Base-by-base conservation (phyloP, 2,329 filamentous ascomycete genomes). In the Plectosphaerella plurivora region DNA sequence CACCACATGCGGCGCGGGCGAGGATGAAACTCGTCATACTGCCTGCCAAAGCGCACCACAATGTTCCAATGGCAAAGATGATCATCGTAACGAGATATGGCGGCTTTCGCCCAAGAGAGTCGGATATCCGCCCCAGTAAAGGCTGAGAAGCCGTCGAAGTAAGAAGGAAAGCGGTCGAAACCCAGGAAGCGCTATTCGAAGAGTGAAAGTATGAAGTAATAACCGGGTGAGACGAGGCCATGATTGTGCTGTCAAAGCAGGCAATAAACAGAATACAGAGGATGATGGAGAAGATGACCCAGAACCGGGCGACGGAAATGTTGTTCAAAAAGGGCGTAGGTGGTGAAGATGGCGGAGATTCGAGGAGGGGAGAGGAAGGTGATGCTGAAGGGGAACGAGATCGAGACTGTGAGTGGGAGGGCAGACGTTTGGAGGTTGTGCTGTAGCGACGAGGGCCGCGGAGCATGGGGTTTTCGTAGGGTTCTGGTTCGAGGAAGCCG, bases 121-220 rank as follows among this genome's bases (percentile, higher is more conserved):
- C 89, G 2, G 87, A 91, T 1, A 91, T 65, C 2, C 89, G 79
- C 3, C 88, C 89, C 57, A 89, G 81, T 1, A 93, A 71, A 1
- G 89, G 88, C 67, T 91, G 86, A 53, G 90, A 86, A 22, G 86
- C 83, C 1, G 88, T 91, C 4, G 83, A 88, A 0, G 89, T 91
- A 37, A 94, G 75, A 36, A 93, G 69, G 58, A 91, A 93, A 0
- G 87, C 83, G 0, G 89, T 93, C 2, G 88, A 91, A 5, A 93
- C 75, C 89, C 89, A 94, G 2, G 88, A 91, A 3, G 89, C 89
- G 46, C 83, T 83, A 66, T 93, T 91, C 33, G 88, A 88, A 47
- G 87, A 81, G 55, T 84, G 73, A 67, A 93, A 93, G 66, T 92
- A 84, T 1, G 87, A 91, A 0, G 88, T 91, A 55, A 93, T 91